Conservation (phyloP, 2,329 filamentous ascomycete species). For the Exophiala phaeomuriformis region DNA sequence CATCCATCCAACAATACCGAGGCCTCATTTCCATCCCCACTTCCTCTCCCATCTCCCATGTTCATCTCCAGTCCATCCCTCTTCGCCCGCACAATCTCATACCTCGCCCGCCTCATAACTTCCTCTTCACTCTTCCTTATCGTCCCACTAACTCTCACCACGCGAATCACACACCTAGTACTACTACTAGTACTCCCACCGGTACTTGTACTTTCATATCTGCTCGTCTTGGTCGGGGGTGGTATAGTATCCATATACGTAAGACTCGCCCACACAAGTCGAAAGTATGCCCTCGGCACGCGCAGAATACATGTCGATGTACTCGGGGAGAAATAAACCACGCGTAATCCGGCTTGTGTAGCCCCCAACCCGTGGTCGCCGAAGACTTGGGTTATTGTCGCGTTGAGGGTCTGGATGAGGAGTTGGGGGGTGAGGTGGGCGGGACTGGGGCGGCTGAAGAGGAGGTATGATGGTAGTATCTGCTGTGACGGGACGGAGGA, state of each 20-base stretch:
- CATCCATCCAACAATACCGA: background rate
- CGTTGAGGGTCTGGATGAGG: constrained; percentile 49
- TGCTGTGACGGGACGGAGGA: background rate
- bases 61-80: constrained; percentile 2
- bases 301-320: constrained; percentile 90
- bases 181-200: constrained; percentile 16
- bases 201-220: too few relatives aligned
- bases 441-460: constrained; percentile 71
- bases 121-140: constrained; percentile 89
- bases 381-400: constrained; percentile 65
- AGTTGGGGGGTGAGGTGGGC: constrained; percentile 59
- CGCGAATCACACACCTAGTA: constrained; percentile 67
- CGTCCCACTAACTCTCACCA: constrained; percentile 83
- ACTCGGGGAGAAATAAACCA: constrained; percentile 87
- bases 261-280: constrained; percentile 82
- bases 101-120: constrained; percentile 68
- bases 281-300: constrained; percentile 72
- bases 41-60: background rate
- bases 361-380: constrained; percentile 69
- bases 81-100: constrained; percentile 51
- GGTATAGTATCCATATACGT: constrained; percentile 69
- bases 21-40: background rate
- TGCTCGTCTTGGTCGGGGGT: too few relatives aligned
- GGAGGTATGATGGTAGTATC: constrained; percentile 54
- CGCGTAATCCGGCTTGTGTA: constrained; percentile 38